Evolutionary conservation across 495 filamentous ascomycete species (phyloP), one percentile per base, ranked within the genome.

Genomic region (Sordaria brevicollis): DNA sequence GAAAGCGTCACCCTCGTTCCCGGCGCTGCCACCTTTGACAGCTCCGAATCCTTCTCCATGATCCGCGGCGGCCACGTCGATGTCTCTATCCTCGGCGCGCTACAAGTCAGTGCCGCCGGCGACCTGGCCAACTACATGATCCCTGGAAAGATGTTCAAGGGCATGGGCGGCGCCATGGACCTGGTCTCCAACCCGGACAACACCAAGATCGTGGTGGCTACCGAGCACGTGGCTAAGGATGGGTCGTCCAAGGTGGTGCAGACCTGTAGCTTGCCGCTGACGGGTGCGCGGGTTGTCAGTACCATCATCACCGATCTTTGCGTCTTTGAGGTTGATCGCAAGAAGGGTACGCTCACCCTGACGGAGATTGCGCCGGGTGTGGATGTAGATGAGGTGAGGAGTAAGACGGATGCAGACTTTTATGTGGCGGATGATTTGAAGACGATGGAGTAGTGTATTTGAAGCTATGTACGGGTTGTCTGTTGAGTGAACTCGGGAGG

Each of bases 71-170:
- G 87, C 0, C 85, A 86, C 74, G 83, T 89, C 41, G 83, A 89
- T 73, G 83, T 89, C 5, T 86, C 84, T 10, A 88, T 89, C 77
- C 81, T 89, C 6, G 87, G 87, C 19, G 82, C 86, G 17, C 84
- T 89, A 71, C 87, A 89, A 72, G 87, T 89, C 31, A 84, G 83
- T 29, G 86, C 84, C 0, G 77, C 80, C 6, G 87, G 87, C 19
- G 87, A 89, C 73, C 72, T 89, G 65, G 87, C 87, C 21, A 89
- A 89, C 75, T 89, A 87, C 78, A 89, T 89, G 87, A 84, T 89
- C 68, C 87, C 87, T 0, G 87, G 87, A 17, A 88, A 87, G 76
- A 81, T 83, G 66, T 84, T 89, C 78, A 89, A 88, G 81, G 87
- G 87, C 29, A 88, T 89, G 82, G 87, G 87, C 54, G 87, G 87